Base-by-base conservation (phyloP, 116 monocot species). In the Papilionanthe hybrid region DNA sequence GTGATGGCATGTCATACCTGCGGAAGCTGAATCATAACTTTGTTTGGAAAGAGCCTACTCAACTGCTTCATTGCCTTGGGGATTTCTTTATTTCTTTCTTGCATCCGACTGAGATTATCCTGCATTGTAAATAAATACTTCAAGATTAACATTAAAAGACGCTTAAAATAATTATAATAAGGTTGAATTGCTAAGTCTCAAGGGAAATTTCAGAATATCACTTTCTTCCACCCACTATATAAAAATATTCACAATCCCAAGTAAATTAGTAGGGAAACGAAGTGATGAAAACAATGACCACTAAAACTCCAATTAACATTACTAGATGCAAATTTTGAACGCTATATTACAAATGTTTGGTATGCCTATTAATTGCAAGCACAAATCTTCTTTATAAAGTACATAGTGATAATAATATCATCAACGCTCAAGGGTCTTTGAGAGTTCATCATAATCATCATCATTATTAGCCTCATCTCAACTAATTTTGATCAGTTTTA, bases 11-110 rank as follows among this genome's bases (percentile, higher is more conserved):
- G 79, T 15, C 57, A 42, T 63, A 94, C 97, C 92, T 94, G 92
- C 30, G 97, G 97, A 55, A 92, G 75, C 78, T 94, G 97, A 65
- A 97, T 91, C 19, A 92, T 85, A 85, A 97, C 84, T 88, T 94
- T 97, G 69, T 97, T 97, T 44, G 97, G 94, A 57, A 97, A 97
- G 83, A 97, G 84, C 53, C 79, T 92, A 56, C 78, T 83, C 41
- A 97, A 83, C 80, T 97, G 97, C 83, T 94, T 97, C 88, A 88
- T 92, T 73, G 92, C 83, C 83, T 97, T 97, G 0, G 97, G 90
- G 10, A 86, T 77, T 86, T 97, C 97, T 82, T 97, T 97, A 71
- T 55, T 90, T 80, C 87, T 92, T 71, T 97, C 97, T 72, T 92
- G 92, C 22, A 94, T 78, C 83, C 88, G 85, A 79, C 91, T 84